Percentiles rank a stretch among this genome's conserved stretches.
These are phyloP conservation scores for Fusarium pilosicola DNA, from an alignment of 2,329 filamentous ascomycete genomes.

Conservation along the genomic window DNA sequence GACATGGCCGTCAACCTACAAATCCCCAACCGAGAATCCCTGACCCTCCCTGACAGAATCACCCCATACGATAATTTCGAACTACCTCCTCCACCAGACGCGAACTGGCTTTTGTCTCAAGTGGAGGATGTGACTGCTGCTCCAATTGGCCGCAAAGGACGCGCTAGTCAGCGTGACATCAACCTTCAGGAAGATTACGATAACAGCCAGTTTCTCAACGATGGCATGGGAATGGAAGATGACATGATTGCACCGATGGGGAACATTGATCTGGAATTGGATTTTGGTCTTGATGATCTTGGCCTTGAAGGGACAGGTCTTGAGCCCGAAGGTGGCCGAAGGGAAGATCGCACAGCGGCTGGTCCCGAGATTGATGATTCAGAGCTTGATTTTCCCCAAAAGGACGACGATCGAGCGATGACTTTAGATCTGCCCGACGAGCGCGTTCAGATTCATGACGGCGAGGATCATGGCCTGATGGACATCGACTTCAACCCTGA, in stretches of 20 bases:
- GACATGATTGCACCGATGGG: conserved; percentile 67
- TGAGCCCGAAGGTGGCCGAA: conserved; percentile 88
- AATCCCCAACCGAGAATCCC: conserved; percentile 82
- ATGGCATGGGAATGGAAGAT: conserved; percentile 68
- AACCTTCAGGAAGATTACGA: conserved; percentile 75
- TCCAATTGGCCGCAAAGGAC: conserved; percentile 66
- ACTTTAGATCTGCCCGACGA: conserved; percentile 64
- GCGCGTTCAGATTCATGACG: conserved; percentile 68
- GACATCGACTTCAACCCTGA: conserved; percentile 73
- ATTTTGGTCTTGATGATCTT: conserved; percentile 78
- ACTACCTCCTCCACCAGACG: conserved; percentile 85
- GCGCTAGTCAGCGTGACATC: conserved; percentile 70
- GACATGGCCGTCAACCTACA: conserved; percentile 88
- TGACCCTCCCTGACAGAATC: conserved; percentile 90
- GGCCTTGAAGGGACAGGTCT: conserved; percentile 68
- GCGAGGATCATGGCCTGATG: conserved; percentile 71
- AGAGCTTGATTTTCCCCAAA: conserved; percentile 64
- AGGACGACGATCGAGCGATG: conserved; percentile 67
- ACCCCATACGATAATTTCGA: conserved; percentile 88
- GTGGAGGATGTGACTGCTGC: conserved; percentile 69
- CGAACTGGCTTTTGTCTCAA: conserved; percentile 83
- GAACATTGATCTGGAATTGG: conserved; percentile 77
- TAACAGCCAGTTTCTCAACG: conserved; percentile 83
- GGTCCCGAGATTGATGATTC: conserved; percentile 62
- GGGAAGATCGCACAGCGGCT: conserved; percentile 59